Evolutionary conservation across 768 basidiomycete species (phyloP).

Genomic region (Xerocomellus intermedius): DNA sequence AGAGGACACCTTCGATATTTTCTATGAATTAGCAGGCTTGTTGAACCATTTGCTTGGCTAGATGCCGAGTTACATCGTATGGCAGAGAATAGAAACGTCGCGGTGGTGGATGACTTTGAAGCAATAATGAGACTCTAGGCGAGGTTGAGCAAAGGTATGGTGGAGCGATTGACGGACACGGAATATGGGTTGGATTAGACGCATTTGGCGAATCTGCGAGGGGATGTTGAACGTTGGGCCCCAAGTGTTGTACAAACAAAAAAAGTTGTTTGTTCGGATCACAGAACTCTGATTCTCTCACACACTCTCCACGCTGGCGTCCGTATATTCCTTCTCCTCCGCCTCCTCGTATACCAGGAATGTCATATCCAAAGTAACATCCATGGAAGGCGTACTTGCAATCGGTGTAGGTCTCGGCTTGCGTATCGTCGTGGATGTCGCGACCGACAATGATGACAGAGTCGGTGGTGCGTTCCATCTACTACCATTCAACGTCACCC

Average conservation of each 20-base stretch:
- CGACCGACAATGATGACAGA: slow-evolving; percentile 35
- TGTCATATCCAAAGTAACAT: slow-evolving; percentile 29
- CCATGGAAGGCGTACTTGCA: slow-evolving; percentile 70
- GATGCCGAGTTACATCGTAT: too few species aligned
- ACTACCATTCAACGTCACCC: neutral
- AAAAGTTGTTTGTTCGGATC: slow-evolving; percentile 18
- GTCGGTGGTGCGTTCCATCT: slow-evolving; percentile 27
- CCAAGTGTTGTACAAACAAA: slow-evolving; percentile 15
- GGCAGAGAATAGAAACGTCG: too few species aligned
- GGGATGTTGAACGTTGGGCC: too few species aligned
- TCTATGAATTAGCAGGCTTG: too few species aligned
- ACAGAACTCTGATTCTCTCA: neutral
- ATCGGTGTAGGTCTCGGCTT: slow-evolving; percentile 66
- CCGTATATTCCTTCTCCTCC: slow-evolving; percentile 29
- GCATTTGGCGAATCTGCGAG: too few species aligned
- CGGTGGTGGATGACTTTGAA: too few species aligned
- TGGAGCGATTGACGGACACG: too few species aligned
- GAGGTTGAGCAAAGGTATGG: too few species aligned
- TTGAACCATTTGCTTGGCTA: too few species aligned
- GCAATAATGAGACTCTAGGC: too few species aligned
- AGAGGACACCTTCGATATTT: too few species aligned
- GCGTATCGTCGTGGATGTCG: slow-evolving; percentile 58
- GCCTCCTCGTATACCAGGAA: slow-evolving; percentile 27
- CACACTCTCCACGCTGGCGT: slow-evolving; percentile 26
- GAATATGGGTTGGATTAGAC: too few species aligned